Evolutionary conservation across 1,139 yeast species (phyloP).

Genomic region (Blastobotrys buckinghamii): DNA sequence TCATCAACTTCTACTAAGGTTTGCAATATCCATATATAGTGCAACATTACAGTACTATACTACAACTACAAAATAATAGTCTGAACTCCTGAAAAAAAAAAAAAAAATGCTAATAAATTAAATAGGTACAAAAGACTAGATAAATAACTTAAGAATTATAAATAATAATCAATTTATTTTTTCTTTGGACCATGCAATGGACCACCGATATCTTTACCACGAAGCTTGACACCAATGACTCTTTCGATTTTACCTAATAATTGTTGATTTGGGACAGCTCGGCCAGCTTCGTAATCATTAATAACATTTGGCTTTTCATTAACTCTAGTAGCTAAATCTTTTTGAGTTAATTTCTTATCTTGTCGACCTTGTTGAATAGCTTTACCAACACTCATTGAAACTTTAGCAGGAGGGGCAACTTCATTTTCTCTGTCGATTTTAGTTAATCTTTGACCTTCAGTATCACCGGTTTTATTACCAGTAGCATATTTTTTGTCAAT

Average conservation of each 20-base stretch:
- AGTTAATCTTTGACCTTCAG: conserved; percentile 93
- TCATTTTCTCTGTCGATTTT: conserved; percentile 92
- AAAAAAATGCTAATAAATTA: not conserved
- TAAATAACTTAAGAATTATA: too few species aligned
- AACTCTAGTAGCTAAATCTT: conserved; percentile 90
- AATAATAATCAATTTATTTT: conserved; percentile 27
- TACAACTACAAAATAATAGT: not conserved
- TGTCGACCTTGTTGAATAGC: conserved; percentile 82
- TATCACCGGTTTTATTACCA: conserved; percentile 57
- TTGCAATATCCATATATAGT: too few species aligned
- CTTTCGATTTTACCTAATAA: conserved; percentile 87
- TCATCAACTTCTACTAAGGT: too few species aligned
- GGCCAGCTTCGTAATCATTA: conserved; percentile 95
- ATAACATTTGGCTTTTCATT: conserved; percentile 94
- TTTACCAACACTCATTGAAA: conserved; percentile 79
- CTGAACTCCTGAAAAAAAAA: not conserved
- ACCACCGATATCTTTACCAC: conserved; percentile 94
- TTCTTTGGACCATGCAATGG: conserved; percentile 77
- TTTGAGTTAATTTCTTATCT: conserved; percentile 85
- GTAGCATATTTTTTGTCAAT: conserved; percentile 90
- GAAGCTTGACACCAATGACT: conserved; percentile 86
- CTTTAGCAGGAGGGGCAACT: conserved; percentile 86
- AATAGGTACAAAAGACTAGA: not conserved
- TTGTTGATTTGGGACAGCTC: conserved; percentile 96
- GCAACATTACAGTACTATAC: too few species aligned